A percentile compares a stretch with the other conserved stretches of the same genome.
Evolutionary conservation across 2,329 filamentous ascomycete genomes (phyloP).

Genomic region (Trichoderma polysporum): DNA sequence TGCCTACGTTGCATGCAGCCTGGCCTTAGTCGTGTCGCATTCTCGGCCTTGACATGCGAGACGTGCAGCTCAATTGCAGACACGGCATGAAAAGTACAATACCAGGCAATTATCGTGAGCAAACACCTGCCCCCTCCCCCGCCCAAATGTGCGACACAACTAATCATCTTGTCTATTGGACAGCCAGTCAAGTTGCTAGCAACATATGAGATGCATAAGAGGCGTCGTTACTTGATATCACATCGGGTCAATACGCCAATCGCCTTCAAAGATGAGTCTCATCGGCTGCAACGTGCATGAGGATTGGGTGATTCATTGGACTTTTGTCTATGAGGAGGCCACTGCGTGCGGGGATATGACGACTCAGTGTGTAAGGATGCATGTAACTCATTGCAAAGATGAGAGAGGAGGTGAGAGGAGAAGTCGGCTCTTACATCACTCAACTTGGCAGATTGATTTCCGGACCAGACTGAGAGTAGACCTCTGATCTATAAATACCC

Average conservation of each 20-base stretch:
- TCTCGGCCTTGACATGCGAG: not conserved
- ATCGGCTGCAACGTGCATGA: not conserved
- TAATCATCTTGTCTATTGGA: not conserved
- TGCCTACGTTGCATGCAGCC: not conserved
- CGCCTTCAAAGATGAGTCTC: too few species aligned
- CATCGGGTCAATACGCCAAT: not conserved
- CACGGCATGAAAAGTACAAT: not conserved
- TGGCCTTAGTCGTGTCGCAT: not conserved
- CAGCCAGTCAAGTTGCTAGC: not conserved
- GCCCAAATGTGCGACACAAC: not conserved
- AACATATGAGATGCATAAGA: not conserved
- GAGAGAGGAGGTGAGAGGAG: not conserved
- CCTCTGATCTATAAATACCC: conserved; percentile 1
- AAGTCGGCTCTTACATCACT: not conserved
- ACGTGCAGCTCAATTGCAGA: not conserved
- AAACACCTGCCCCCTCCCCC: not conserved
- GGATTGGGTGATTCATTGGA: not conserved
- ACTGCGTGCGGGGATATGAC: not conserved
- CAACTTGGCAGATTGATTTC: not conserved
- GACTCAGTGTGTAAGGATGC: not conserved
- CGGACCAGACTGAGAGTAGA: too few species aligned
- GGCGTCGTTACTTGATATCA: not conserved
- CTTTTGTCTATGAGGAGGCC: not conserved
- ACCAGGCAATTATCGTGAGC: not conserved
- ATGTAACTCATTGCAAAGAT: not conserved